Conservation (phyloP, 1,139 yeast species). For the Wickerhamiella pararugosa region DNA sequence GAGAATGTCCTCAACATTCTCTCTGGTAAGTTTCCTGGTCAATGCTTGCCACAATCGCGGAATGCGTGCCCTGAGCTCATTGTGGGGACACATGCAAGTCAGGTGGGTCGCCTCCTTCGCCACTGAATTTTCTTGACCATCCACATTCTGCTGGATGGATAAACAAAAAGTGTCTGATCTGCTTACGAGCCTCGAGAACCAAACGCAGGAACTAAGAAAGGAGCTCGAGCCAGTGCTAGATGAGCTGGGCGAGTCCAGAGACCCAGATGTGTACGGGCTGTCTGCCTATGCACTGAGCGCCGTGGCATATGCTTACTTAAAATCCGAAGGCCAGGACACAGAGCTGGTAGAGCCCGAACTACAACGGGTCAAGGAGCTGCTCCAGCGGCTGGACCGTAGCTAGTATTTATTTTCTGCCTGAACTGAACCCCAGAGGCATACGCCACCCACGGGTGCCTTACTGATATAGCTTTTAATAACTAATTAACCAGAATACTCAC, state of each 20-base stretch:
- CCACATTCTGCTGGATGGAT: too few species aligned
- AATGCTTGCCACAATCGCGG: constrained; percentile 12
- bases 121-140: too few species aligned
- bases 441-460: constrained; percentile 20
- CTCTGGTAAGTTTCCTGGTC: constrained; percentile 10
- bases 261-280: constrained; percentile 11
- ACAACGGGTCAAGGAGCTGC: constrained; percentile 50
- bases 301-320: constrained; percentile 39
- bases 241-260: too few species aligned
- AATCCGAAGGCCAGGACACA: constrained; percentile 44
- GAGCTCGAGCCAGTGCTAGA: too few species aligned
- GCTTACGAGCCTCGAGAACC: too few species aligned
- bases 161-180: too few species aligned
- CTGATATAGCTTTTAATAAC: constrained; percentile 10
- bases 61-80: too few species aligned
- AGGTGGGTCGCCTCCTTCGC: too few species aligned
- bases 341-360: constrained; percentile 58
- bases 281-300: constrained; percentile 30
- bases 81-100: too few species aligned
- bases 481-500: not conserved
- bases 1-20: constrained; percentile 6
- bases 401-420: too few species aligned
- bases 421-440: constrained; percentile 23
- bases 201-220: too few species aligned
- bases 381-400: constrained; percentile 35